Percentiles rank a stretch among this genome's conserved stretches.
Evolutionary conservation across 768 basidiomycete species (phyloP).

Genomic region (Thelephora ganbajun): DNA sequence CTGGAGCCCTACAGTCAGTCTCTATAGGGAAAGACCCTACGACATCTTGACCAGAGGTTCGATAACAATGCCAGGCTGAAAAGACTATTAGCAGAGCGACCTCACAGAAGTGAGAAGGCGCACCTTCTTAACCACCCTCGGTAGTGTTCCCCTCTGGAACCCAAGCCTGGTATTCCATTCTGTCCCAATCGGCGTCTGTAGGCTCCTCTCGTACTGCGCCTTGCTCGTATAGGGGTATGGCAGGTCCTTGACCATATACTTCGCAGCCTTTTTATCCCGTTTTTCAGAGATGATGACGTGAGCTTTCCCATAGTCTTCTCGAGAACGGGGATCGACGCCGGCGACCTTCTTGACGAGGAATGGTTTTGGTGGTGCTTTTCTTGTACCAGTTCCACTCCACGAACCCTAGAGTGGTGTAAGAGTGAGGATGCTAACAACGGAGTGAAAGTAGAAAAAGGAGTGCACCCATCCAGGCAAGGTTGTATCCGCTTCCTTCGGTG

Average conservation of each 20-base stretch:
- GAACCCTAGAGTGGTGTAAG: conserved; percentile 43
- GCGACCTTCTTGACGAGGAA: conserved; percentile 70
- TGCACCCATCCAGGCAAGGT: conserved; percentile 92
- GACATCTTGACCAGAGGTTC: conserved; percentile 48
- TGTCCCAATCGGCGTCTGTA: conserved; percentile 68
- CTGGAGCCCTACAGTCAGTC: too few relatives aligned
- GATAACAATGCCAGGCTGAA: conserved; percentile 60
- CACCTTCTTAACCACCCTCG: conserved; percentile 81
- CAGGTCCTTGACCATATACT: conserved; percentile 82
- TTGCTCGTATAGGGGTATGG: conserved; percentile 92
- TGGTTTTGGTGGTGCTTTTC: conserved; percentile 44
- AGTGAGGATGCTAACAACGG: background rate
- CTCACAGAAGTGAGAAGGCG: conserved; percentile 6
- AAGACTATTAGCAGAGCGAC: background rate
- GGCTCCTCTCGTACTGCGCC: conserved; percentile 80
- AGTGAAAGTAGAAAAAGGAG: conserved; percentile 6
- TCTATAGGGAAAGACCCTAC: conserved; percentile 9
- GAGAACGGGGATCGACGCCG: conserved; percentile 64
- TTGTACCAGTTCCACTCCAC: conserved; percentile 77
- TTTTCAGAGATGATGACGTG: conserved; percentile 95
- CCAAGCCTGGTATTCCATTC: conserved; percentile 90
- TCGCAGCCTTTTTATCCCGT: conserved; percentile 84
- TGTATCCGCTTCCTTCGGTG: conserved; percentile 76
- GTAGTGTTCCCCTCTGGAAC: conserved; percentile 76
- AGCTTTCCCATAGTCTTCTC: conserved; percentile 73